Evolutionary conservation across 768 basidiomycete species (phyloP), one percentile per base, ranked within the genome.

Genomic region (Wakefieldia striispora): DNA sequence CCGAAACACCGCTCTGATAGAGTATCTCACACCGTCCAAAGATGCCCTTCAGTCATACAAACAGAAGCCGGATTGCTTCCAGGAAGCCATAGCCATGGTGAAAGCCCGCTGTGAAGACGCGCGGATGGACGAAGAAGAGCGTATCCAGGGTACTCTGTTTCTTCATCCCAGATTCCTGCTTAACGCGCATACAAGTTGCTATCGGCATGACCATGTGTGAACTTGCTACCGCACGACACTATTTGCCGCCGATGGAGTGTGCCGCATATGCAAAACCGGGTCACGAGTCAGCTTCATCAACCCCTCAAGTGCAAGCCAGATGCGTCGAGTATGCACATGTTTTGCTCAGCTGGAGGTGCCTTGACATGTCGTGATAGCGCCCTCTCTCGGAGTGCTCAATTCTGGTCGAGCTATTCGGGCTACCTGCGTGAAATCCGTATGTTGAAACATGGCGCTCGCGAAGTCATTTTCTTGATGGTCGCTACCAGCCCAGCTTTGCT

Each of bases 351-450:
- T 39, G 43, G 42, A 39, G 31, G 48, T 38, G 24, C 7, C 9
- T 50, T 56, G 45, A 55, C 45, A 1, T 29, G 26, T 20, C 16
- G 11, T 17, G 6, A 38, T 56, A 90, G 88, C 47, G 85, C 88
- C 12, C 67, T 91, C 10, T 82, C 87, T 14, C 74, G 87, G 42
- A 90, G 88, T 61, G 80, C 88, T 8, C 88, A 91, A 59, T 85
- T 83, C 59, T 91, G 88, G 88, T 88, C 88, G 4, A 88, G 86
- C 49, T 90, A 89, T 65, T 91, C 88, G 3, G 88, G 88, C 0
- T 89, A 91, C 67, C 73, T 91, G 43, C 79, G 88, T 38, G 87
- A 90, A 74, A 75, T 87, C 49, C 80, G 88, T 86, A 62, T 64
- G 86, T 80, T 48, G 54, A 55, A 54, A 58, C 47, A 21, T 34